Percentiles rank a stretch among this genome's conserved stretches.
Conservation (phyloP, 2,329 filamentous ascomycete genomes). For the Bipolaris oryzae region DNA sequence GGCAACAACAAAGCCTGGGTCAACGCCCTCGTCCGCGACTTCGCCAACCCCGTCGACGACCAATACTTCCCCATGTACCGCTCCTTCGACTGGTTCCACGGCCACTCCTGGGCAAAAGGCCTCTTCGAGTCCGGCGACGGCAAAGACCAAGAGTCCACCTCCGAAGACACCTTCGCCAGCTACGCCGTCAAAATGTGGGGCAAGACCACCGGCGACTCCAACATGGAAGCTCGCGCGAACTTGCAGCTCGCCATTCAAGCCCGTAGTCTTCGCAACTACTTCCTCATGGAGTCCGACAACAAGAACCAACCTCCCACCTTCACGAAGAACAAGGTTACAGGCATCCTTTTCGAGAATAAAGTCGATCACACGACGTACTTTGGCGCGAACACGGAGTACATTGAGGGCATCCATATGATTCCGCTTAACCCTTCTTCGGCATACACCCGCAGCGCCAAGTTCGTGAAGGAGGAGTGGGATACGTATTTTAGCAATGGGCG, state of each 20-base stretch:
- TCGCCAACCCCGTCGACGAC: slow-evolving; percentile 76
- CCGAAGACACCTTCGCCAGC: slow-evolving; percentile 87
- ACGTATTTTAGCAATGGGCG: slow-evolving; percentile 75
- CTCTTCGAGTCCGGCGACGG: slow-evolving; percentile 75
- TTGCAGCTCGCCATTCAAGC: slow-evolving; percentile 81
- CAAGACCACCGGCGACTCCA: slow-evolving; percentile 70
- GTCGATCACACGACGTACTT: slow-evolving; percentile 92
- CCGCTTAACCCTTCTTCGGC: slow-evolving; percentile 74
- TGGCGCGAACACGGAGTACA: slow-evolving; percentile 68
- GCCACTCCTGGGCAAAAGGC: slow-evolving; percentile 92
- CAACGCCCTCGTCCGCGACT: slow-evolving; percentile 82
- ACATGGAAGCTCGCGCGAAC: slow-evolving; percentile 81
- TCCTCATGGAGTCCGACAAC: slow-evolving; percentile 78
- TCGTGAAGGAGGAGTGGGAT: slow-evolving; percentile 73
- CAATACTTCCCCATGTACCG: slow-evolving; percentile 73
- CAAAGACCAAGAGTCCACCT: slow-evolving; percentile 89
- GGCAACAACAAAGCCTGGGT: slow-evolving; percentile 77
- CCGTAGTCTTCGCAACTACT: slow-evolving; percentile 78
- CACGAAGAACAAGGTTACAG: slow-evolving; percentile 77
- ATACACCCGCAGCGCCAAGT: slow-evolving; percentile 70
- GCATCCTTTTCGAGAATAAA: slow-evolving; percentile 92
- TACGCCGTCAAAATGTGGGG: slow-evolving; percentile 98
- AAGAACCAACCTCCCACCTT: slow-evolving; percentile 75
- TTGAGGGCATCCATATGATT: slow-evolving; percentile 83
- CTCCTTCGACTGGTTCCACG: slow-evolving; percentile 86